phyloP scores from a whole-genome alignment of 148 eudicot species.

The Spergularia bocconei region DNA sequence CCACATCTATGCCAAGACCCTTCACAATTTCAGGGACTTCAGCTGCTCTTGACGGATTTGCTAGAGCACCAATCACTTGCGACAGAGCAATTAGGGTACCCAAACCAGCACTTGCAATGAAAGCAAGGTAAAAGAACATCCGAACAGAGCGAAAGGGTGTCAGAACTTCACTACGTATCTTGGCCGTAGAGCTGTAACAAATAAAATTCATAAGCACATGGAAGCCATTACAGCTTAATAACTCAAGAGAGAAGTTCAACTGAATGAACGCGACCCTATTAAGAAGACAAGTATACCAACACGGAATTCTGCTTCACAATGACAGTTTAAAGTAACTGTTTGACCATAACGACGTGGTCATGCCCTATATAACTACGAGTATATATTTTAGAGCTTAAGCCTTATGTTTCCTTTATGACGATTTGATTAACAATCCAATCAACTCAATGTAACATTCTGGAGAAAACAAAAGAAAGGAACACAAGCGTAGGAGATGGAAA shows the following conservation, averaged over 20 bases:
- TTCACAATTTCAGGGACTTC: conserved; percentile 57
- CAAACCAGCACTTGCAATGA: conserved; percentile 76
- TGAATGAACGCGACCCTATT: neutral
- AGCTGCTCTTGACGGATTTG: conserved; percentile 68
- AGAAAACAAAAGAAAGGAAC: no score
- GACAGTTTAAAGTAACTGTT: neutral
- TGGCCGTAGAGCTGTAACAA: conserved; percentile 80
- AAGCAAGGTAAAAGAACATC: conserved; percentile 96
- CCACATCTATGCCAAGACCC: conserved; percentile 82
- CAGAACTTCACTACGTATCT: conserved; percentile 93
- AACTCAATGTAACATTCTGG: no score
- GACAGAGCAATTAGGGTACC: conserved; percentile 77
- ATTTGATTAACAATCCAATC: neutral
- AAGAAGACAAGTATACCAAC: neutral
- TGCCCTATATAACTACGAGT: no score
- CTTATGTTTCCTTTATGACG: neutral
- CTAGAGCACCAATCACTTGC: conserved; percentile 62
- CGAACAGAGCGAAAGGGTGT: conserved; percentile 90
- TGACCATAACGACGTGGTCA: neutral
- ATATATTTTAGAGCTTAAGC: neutral
- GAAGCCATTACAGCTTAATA: conserved; percentile 30
- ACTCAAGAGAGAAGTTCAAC: conserved; percentile 20
- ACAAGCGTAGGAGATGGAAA: no score
- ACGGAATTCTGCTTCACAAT: neutral
- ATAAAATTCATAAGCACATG: conserved; percentile 37